These are phyloP conservation scores for Escovopsis weberi DNA, from an alignment of 2,329 filamentous ascomycete genomes.

Conservation along the genomic window DNA sequence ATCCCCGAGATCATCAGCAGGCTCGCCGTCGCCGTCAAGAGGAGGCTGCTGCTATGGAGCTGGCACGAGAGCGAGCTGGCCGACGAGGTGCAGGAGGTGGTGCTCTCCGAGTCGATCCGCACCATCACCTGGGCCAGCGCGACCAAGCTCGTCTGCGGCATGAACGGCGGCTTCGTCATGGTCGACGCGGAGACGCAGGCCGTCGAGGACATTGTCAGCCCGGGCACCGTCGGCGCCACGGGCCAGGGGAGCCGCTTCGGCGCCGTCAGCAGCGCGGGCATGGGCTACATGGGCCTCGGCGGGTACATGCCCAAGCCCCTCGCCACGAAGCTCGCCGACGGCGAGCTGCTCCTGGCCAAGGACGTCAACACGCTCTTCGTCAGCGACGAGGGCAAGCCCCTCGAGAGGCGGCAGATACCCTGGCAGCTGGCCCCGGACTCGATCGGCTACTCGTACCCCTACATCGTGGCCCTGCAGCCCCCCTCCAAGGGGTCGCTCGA, in stretches of 20 bases:
- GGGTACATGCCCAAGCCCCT: conserved; percentile 85
- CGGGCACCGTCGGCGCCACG: conserved; percentile 51
- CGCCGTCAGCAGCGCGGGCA: conserved; percentile 67
- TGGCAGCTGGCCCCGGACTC: conserved; percentile 81
- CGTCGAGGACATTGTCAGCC: conserved; percentile 64
- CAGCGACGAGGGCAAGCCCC: conserved; percentile 63
- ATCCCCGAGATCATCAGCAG: conserved; percentile 89
- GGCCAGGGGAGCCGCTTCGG: conserved; percentile 62
- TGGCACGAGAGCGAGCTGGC: conserved; percentile 91
- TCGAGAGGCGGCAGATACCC: conserved; percentile 79
- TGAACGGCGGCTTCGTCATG: conserved; percentile 83
- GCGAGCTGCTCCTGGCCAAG: conserved; percentile 85
- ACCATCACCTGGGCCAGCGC: conserved; percentile 84
- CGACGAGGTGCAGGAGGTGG: conserved; percentile 59
- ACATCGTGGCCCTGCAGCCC: conserved; percentile 74
- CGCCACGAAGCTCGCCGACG: conserved; percentile 66
- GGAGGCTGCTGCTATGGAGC: conserved; percentile 78
- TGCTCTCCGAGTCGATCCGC: conserved; percentile 69
- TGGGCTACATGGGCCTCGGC: conserved; percentile 94
- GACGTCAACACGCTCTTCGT: conserved; percentile 94
- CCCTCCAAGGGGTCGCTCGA: conserved; percentile 75
- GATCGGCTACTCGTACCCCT: conserved; percentile 93
- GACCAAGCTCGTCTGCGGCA: conserved; percentile 73
- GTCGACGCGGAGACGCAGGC: conserved; percentile 67
- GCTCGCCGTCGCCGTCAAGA: conserved; percentile 83